Conservation (phyloP, 2,329 filamentous ascomycete genomes). For the Aspergillus piperis region DNA sequence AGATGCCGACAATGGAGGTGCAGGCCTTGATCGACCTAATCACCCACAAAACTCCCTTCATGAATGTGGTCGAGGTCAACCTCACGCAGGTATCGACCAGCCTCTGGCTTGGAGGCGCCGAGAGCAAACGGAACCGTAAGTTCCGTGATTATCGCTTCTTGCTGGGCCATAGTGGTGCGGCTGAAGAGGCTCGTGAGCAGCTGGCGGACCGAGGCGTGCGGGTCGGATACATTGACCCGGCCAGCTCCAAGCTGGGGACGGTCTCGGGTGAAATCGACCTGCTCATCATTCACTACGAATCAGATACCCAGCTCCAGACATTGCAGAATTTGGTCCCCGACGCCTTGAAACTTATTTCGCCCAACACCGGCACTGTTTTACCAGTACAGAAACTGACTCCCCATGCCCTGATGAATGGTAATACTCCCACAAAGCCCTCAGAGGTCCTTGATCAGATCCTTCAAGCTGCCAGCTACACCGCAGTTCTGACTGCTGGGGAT, state of each 20-base stretch:
- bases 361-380: no score
- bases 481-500: background rate
- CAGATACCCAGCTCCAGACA: background rate
- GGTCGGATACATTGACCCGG: background rate
- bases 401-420: background rate
- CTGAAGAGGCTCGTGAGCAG: background rate
- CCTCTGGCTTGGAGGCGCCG: background rate
- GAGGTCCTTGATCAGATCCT: background rate
- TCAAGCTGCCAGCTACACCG: background rate
- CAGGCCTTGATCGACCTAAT: background rate
- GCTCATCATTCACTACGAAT: background rate
- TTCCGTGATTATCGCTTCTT: background rate
- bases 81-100: background rate
- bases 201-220: background rate
- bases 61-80: background rate
- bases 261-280: background rate
- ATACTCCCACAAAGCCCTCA: background rate
- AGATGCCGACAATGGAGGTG: background rate
- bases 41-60: background rate
- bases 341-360: background rate
- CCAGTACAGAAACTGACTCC: no score
- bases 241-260: background rate
- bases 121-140: background rate
- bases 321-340: background rate
- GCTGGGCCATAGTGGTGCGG: background rate